Evolutionary conservation across 805 yeast species (phyloP).

Genomic region (Kuraishia molischiana): DNA sequence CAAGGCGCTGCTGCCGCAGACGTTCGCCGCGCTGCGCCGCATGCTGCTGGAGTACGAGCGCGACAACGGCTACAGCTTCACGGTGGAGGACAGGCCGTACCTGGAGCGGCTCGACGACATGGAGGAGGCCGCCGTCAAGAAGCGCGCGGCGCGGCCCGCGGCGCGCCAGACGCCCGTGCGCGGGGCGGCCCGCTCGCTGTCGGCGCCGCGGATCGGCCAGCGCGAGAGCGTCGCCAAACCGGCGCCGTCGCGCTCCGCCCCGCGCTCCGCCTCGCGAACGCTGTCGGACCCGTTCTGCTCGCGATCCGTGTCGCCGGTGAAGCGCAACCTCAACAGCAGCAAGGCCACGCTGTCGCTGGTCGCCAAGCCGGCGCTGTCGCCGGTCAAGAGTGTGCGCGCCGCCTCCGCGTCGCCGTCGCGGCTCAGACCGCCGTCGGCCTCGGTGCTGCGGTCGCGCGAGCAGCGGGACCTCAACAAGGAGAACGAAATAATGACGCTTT

Average conservation of each 20-base stretch:
- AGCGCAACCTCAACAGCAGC: not conserved
- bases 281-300: not conserved
- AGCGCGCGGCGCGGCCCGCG: constrained; percentile 16
- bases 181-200: not conserved
- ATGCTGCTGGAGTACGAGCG: constrained; percentile 41
- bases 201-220: constrained; percentile 5
- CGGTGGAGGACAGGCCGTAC: constrained; percentile 28
- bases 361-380: not conserved
- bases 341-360: not conserved
- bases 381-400: not conserved
- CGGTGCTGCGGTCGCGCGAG: not conserved
- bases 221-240: not conserved
- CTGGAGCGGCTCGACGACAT: constrained; percentile 1
- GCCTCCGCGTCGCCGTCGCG: not conserved
- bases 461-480: not conserved
- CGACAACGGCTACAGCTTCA: constrained; percentile 22
- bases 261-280: not conserved
- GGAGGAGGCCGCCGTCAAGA: constrained; percentile 9
- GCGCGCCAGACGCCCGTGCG: not conserved
- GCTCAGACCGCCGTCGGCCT: not conserved
- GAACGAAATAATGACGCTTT: not conserved
- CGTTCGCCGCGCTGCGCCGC: constrained; percentile 39
- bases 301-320: not conserved
- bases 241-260: not conserved
- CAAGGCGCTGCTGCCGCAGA: constrained; percentile 56